These are phyloP conservation scores for Mortierella sp. DNA, from an alignment of 371 early-diverging fungal genomes.

Conservation along the genomic window DNA sequence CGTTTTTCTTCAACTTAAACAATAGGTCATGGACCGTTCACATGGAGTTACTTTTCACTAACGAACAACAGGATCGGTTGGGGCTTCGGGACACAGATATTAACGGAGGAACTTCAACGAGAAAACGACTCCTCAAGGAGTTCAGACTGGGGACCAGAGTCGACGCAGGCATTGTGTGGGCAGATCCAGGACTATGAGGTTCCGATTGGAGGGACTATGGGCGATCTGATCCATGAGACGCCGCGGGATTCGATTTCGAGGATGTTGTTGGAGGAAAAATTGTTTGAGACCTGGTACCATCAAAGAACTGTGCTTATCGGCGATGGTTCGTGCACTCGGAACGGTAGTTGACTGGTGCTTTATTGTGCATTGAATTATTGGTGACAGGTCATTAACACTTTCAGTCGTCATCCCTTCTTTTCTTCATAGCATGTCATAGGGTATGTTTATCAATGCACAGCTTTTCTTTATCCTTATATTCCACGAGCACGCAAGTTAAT, in stretches of 20 bases:
- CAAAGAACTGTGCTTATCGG: slow-evolving; percentile 34
- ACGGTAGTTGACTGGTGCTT: not conserved
- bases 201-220: slow-evolving; percentile 28
- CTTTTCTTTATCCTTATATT: not conserved
- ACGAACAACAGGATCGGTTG: slow-evolving; percentile 1
- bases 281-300: slow-evolving; percentile 35
- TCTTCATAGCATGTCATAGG: not conserved
- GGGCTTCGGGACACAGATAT: not conserved
- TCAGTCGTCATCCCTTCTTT: not conserved
- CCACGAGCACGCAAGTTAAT: not conserved
- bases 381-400: not conserved
- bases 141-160: not conserved
- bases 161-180: not conserved
- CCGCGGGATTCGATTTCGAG: slow-evolving; percentile 15
- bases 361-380: not conserved
- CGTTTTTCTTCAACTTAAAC: not conserved
- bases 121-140: not conserved
- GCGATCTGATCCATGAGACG: slow-evolving; percentile 27
- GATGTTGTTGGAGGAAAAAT: slow-evolving; percentile 38
- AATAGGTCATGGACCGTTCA: not conserved
- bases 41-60: not conserved
- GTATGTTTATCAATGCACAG: not conserved
- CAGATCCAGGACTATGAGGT: slow-evolving; percentile 15
- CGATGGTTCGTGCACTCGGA: slow-evolving; percentile 12
- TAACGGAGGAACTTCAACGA: not conserved